A percentile compares a stretch with the other conserved stretches of the same genome.
Conservation (phyloP, 2,329 filamentous ascomycete genomes). For the Emericellopsis cladophorae region DNA sequence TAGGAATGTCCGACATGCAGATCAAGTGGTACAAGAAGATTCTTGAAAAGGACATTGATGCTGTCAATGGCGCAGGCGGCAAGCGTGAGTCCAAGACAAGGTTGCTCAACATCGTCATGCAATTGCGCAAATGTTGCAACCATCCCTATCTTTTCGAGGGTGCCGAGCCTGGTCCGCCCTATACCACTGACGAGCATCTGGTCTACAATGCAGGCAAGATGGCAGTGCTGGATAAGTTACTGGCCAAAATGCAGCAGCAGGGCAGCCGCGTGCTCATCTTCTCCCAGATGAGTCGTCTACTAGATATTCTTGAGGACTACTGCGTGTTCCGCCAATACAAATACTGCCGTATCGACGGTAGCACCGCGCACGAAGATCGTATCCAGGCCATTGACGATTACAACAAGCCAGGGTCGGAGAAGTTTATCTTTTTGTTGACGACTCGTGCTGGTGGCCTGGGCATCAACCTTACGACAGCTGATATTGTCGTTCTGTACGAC, state of each 20-base stretch:
- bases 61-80: slow-evolving; percentile 89
- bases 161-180: slow-evolving; percentile 90
- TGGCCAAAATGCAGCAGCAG: slow-evolving; percentile 70
- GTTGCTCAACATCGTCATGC: slow-evolving; percentile 97
- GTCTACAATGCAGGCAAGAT: slow-evolving; percentile 93
- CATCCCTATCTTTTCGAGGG: slow-evolving; percentile 97
- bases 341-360: slow-evolving; percentile 94
- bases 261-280: slow-evolving; percentile 97
- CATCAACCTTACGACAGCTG: slow-evolving; percentile 90
- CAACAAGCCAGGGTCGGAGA: slow-evolving; percentile 90
- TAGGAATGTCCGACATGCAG: slow-evolving; percentile 99
- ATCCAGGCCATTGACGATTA: slow-evolving; percentile 97
- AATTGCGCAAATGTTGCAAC: slow-evolving; percentile 96
- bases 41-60: slow-evolving; percentile 96
- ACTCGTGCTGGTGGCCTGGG: slow-evolving; percentile 91
- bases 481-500: slow-evolving; percentile 93
- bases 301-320: slow-evolving; percentile 97
- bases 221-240: slow-evolving; percentile 86
- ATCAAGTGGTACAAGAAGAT: slow-evolving; percentile 99
- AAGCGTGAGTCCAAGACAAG: slow-evolving; percentile 97
- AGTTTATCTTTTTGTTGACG: slow-evolving; percentile 91
- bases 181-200: slow-evolving; percentile 95
- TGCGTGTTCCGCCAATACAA: slow-evolving; percentile 91
- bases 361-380: slow-evolving; percentile 93
- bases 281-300: slow-evolving; percentile 94